Percentiles rank a stretch among this genome's conserved stretches.
phyloP scores from a whole-genome alignment of 768 basidiomycete genomes.

The Cyathus striatus region DNA sequence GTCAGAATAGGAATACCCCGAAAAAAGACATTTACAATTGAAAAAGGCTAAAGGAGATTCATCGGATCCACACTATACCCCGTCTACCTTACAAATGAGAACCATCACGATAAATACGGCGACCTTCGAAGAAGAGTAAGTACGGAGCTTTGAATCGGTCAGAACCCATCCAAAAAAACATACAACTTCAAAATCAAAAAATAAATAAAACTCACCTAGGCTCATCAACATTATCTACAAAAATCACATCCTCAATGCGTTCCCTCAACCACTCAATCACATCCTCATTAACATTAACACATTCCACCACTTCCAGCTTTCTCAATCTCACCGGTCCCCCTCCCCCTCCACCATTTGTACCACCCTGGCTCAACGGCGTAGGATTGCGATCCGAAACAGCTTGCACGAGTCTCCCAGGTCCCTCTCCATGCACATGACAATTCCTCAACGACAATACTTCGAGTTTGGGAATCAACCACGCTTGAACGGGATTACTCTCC shows the following conservation, averaged over 20 bases:
- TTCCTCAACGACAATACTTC: conserved; percentile 54
- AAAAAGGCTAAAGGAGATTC: too few species aligned
- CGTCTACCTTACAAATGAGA: too few species aligned
- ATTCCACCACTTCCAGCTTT: conserved; percentile 62
- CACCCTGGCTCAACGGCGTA: conserved; percentile 14
- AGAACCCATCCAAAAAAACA: too few species aligned
- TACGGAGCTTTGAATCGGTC: too few species aligned
- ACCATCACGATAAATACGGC: too few species aligned
- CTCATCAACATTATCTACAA: too few species aligned
- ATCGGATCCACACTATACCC: too few species aligned
- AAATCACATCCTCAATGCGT: conserved; percentile 57
- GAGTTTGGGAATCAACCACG: conserved; percentile 65
- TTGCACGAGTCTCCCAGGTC: conserved; percentile 62
- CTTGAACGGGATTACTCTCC: conserved; percentile 33
- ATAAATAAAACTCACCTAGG: too few species aligned
- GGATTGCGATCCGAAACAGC: conserved; percentile 74
- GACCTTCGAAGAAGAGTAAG: too few species aligned
- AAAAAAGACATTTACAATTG: too few species aligned
- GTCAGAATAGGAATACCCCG: too few species aligned
- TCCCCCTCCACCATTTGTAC: conserved; percentile 28
- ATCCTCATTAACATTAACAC: conserved; percentile 60
- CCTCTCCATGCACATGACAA: conserved; percentile 63
- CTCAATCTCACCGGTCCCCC: conserved; percentile 50
- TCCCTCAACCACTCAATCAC: conserved; percentile 64
- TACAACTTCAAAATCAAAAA: too few species aligned